Evolutionary conservation across 495 filamentous ascomycete species (phyloP).

Genomic region (Aspergillus nanangensis): DNA sequence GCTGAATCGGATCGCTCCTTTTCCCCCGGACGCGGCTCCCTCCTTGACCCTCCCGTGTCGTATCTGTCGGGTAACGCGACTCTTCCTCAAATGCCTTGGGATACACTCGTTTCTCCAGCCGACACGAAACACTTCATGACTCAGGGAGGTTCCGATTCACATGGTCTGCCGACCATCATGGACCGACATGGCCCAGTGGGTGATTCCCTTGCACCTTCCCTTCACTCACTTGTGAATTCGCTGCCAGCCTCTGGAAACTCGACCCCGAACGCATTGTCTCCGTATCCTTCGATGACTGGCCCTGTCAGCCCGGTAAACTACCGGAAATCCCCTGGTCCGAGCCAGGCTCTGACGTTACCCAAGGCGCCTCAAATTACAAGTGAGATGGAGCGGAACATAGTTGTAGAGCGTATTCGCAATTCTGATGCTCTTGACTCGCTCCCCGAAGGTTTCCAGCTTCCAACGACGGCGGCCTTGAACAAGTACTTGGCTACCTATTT

Average conservation of each 20-base stretch:
- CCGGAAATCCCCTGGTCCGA: constrained; percentile 60
- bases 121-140: constrained; percentile 65
- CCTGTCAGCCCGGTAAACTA: constrained; percentile 70
- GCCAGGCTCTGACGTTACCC: constrained; percentile 59
- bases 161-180: constrained; percentile 62
- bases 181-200: constrained; percentile 55
- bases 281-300: constrained; percentile 68
- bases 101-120: constrained; percentile 66
- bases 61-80: constrained; percentile 75
- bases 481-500: constrained; percentile 94
- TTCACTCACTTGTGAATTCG: constrained; percentile 66
- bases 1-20: constrained; percentile 68
- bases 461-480: constrained; percentile 72
- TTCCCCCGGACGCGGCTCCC: constrained; percentile 61
- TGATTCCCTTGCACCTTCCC: constrained; percentile 55
- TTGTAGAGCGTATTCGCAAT: constrained; percentile 79
- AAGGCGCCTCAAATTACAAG: constrained; percentile 60
- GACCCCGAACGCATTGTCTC: constrained; percentile 78
- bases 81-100: constrained; percentile 86
- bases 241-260: constrained; percentile 65
- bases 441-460: constrained; percentile 84
- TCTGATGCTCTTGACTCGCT: constrained; percentile 78
- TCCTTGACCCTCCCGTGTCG: constrained; percentile 65
- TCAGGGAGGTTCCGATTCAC: constrained; percentile 60
- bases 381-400: constrained; percentile 76